Percentiles rank a stretch among this genome's conserved stretches.
phyloP scores from a whole-genome alignment of 164 flowering plant species.

The Umbellularia californica region DNA sequence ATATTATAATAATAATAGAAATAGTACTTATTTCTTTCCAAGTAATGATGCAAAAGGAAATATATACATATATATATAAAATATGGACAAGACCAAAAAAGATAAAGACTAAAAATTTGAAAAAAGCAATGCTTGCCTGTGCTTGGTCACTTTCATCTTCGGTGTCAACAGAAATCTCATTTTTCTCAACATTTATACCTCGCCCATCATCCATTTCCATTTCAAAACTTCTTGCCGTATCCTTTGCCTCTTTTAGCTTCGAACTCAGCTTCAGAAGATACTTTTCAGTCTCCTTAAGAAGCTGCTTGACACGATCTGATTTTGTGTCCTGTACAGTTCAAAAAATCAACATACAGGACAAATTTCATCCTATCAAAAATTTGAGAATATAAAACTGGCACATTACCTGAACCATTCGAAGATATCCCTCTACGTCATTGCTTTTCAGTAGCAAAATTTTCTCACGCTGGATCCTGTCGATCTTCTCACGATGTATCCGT shows the following conservation, averaged over 20 bases:
- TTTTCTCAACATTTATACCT: slow-evolving; percentile 39
- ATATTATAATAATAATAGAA: not conserved
- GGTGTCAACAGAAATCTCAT: slow-evolving; percentile 48
- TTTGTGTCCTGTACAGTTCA: slow-evolving; percentile 72
- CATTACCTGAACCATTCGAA: slow-evolving; percentile 96
- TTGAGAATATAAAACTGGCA: not conserved
- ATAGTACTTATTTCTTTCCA: no score
- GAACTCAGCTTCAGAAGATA: slow-evolving; percentile 96
- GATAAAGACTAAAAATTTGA: not conserved
- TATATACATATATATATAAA: not conserved
- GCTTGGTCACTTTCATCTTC: slow-evolving; percentile 95
- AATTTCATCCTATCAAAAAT: not conserved
- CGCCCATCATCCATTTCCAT: slow-evolving; percentile 59
- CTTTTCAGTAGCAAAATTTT: slow-evolving; percentile 91
- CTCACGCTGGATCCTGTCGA: slow-evolving; percentile 97
- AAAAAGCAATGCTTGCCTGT: slow-evolving; percentile 43
- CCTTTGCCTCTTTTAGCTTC: slow-evolving; percentile 79
- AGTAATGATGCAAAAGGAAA: no score
- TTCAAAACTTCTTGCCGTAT: slow-evolving; percentile 51
- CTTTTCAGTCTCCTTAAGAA: slow-evolving; percentile 95
- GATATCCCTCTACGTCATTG: slow-evolving; percentile 98
- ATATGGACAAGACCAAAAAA: not conserved
- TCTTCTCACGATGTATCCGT: slow-evolving; percentile 87
- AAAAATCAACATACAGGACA: not conserved
- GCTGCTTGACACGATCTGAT: slow-evolving; percentile 93